Base-by-base conservation (phyloP, 345 rosid species). In the Arabis hirsuta region DNA sequence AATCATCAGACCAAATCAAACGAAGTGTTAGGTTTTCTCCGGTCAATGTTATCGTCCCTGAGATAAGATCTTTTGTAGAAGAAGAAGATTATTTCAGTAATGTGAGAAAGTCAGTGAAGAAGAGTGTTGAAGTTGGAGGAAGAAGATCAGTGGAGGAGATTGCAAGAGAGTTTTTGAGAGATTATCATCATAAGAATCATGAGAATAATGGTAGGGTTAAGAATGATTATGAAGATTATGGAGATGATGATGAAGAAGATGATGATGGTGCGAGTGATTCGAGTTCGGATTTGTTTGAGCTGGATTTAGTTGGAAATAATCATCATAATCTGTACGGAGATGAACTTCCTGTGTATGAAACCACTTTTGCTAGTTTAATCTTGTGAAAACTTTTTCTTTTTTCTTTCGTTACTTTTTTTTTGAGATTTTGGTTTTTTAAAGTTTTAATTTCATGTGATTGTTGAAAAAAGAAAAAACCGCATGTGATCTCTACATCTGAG, bases 331-430 rank as follows among this genome's bases (percentile, higher is more conserved):
- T 84, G 87, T 94, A 88, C 34, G 65, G 86, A 5, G 86, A 94
- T 76, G 99, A 95, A 74, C 78, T 95, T 76, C 99, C 99, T 12
- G 98, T 95, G 69, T 95, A 90, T 71, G 99, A 88, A 83, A 86
- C 99, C 50, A 92, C 99, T 55, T 76, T 64, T 64, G 80, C 80
- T 70, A 56, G 80, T 71, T 64, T 76, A 36, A 71, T 76, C 80
- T 50, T 76, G 80, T 76, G 76, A 70, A 47, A 3, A 59, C 34
- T 63, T 70, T 45, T 53, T 14, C 7, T 12, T 26, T 11, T 3
- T 42, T 51, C 24, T 22, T 39, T 52, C 4, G 27, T 70, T 14
- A 39, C 48, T 31, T 32, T 31, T 32, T 59, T 36, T 5, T 45
- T 46, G 62, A 62, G 65, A 34, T 32, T 48, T 76, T 62, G 2